Base-by-base conservation (phyloP, 73 alveolate genomes). In the Paraurostyla sp. region DNA sequence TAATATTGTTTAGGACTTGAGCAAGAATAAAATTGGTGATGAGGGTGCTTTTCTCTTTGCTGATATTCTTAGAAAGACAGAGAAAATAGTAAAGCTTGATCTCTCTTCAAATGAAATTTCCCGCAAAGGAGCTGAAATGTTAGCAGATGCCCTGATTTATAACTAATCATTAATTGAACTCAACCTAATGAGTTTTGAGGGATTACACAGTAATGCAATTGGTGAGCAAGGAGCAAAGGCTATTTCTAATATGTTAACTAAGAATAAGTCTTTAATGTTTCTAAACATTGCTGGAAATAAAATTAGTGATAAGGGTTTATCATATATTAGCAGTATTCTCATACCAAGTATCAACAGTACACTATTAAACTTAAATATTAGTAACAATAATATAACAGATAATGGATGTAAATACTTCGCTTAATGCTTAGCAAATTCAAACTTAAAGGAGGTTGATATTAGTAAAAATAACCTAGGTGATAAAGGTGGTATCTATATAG, bases 21-120 rank as follows among this genome's bases (percentile, higher is more conserved):
- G 89, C 41, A 76, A 41, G 32, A 76, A 76, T 32, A 40, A 40
- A 52, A 50, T 76, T 4, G 89, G 89, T 36, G 89, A 76, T 51
- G 89, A 76, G 52, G 89, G 89, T 13, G 71, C 71, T 23, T 51
- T 51, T 30, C 48, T 58, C 56, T 35, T 76, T 58, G 69, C 89
- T 1, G 16, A 76, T 4, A 41, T 58, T 51, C 30, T 76, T 15
- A 76, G 20, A 36, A 76, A 49, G 27, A 49, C 78, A 0, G 0
- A 58, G 1, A 27, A 41, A 6, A 11, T 76, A 29, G 89, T 52
- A 22, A 52, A 49, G 20, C 52, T 76, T 1, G 58, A 46, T 20
- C 2, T 51, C 0, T 52, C 89, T 18, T 76, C 89, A 20, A 49
- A 58, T 51, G 89, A 76, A 20, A 49, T 76, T 16, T 27, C 89